phyloP scores from a whole-genome alignment of 2,329 filamentous ascomycete genomes.

The Cercospora sojina region DNA sequence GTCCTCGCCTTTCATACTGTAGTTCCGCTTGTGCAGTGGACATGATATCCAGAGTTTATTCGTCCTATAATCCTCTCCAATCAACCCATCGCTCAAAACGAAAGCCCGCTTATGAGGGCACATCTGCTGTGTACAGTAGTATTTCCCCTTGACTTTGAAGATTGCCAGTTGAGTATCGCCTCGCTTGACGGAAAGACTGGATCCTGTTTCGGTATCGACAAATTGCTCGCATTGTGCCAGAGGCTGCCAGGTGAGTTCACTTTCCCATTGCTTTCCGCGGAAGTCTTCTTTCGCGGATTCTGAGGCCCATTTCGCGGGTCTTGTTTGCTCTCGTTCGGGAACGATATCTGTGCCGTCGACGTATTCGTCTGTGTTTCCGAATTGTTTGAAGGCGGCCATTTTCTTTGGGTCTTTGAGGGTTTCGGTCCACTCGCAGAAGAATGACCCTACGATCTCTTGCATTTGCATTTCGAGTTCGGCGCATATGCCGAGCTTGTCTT shows the following conservation, averaged over 20 bases:
- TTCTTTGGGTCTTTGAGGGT: conserved; percentile 69
- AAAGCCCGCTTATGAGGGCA: conserved; percentile 90
- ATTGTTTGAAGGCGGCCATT: conserved; percentile 72
- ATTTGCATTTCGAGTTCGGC: conserved; percentile 84
- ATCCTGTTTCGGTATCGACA: conserved; percentile 66
- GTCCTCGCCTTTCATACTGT: conserved; percentile 65
- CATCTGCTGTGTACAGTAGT: conserved; percentile 90
- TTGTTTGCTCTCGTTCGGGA: conserved; percentile 67
- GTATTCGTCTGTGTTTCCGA: conserved; percentile 76
- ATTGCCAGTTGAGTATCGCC: conserved; percentile 86
- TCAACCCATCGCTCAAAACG: conserved; percentile 79
- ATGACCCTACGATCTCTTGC: conserved; percentile 77
- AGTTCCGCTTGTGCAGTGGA: conserved; percentile 88
- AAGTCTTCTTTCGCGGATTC: conserved; percentile 70
- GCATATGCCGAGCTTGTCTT: conserved; percentile 83
- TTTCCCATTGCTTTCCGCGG: conserved; percentile 64
- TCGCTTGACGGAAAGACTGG: conserved; percentile 75
- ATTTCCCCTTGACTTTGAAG: conserved; percentile 77
- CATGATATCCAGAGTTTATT: conserved; percentile 81
- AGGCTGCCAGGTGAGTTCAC: conserved; percentile 72
- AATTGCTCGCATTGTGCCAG: conserved; percentile 71
- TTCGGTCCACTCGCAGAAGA: conserved; percentile 91
- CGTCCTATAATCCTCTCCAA: conserved; percentile 64
- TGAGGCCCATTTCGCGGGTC: conserved; percentile 76
- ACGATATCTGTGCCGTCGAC: conserved; percentile 66